A percentile compares a stretch with the other conserved stretches of the same genome.
phyloP scores from a whole-genome alignment of 23 red algal genomes.

The Pyropia yezoensis region DNA sequence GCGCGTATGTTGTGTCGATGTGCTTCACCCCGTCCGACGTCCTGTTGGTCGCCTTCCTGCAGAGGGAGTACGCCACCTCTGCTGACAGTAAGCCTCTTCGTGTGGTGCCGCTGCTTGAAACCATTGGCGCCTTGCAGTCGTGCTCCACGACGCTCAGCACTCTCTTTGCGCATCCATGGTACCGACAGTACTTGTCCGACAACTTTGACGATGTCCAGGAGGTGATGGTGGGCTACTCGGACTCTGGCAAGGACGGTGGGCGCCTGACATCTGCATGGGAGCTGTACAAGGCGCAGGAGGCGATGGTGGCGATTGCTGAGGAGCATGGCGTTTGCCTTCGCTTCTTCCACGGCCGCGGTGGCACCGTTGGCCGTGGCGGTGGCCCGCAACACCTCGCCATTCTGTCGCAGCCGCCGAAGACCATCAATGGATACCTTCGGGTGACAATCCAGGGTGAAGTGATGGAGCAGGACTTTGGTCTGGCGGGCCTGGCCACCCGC shows the following conservation, averaged over 20 bases:
- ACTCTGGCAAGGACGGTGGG: slow-evolving; percentile 96
- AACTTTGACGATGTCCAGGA: slow-evolving; percentile 81
- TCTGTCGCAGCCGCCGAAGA: slow-evolving; percentile 90
- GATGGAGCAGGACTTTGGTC: slow-evolving; percentile 96
- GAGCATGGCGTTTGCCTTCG: slow-evolving; percentile 81
- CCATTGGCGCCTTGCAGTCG: slow-evolving; percentile 72
- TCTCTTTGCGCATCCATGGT: slow-evolving; percentile 66
- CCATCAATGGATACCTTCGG: slow-evolving; percentile 93
- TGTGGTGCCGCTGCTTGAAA: slow-evolving; percentile 97
- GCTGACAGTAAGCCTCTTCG: slow-evolving; percentile 29
- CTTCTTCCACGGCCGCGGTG: slow-evolving; percentile 98
- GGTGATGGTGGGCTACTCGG: slow-evolving; percentile 98
- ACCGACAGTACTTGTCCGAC: slow-evolving; percentile 52
- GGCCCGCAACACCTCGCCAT: slow-evolving; percentile 99
- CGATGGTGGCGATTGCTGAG: slow-evolving; percentile 54
- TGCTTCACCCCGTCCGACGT: slow-evolving; percentile 95
- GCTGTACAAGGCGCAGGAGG: slow-evolving; percentile 91
- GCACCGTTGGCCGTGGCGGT: slow-evolving; percentile 83
- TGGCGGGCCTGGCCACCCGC: slow-evolving; percentile 61
- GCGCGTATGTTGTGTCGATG: slow-evolving; percentile 98
- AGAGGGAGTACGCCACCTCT: slow-evolving; percentile 62
- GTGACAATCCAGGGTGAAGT: slow-evolving; percentile 99
- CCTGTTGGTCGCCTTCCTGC: slow-evolving; percentile 86
- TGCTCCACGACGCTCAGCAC: slow-evolving; percentile 45
- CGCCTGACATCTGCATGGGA: slow-evolving; percentile 95